These are phyloP conservation scores for Sugiyamaella boreocaroliniensis DNA, from an alignment of 805 yeast genomes.

Conservation along the genomic window DNA sequence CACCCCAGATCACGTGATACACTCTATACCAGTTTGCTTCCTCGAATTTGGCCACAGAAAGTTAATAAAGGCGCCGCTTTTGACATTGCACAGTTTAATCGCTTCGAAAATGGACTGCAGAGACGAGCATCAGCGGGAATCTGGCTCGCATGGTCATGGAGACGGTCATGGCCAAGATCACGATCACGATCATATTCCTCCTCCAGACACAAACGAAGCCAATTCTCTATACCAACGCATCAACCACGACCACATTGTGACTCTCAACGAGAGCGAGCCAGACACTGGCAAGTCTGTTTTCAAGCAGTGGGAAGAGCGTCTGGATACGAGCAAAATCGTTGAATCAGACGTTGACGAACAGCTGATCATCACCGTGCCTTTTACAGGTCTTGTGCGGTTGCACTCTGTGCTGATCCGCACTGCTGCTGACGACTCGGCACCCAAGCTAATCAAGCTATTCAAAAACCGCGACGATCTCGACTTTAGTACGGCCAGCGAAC, in stretches of 20 bases:
- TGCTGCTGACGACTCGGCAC: slow-evolving; percentile 57
- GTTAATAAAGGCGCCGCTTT: too few relatives aligned
- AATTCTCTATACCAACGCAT: slow-evolving; percentile 48
- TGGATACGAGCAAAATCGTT: slow-evolving; percentile 39
- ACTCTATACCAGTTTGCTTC: too few relatives aligned
- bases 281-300: slow-evolving; percentile 48
- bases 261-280: slow-evolving; percentile 54
- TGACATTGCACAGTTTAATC: too few relatives aligned
- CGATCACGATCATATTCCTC: slow-evolving; percentile 25
- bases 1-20: too few relatives aligned
- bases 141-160: slow-evolving; percentile 9
- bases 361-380: slow-evolving; percentile 69
- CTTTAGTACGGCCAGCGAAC: slow-evolving; percentile 52
- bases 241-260: slow-evolving; percentile 52
- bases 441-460: slow-evolving; percentile 60
- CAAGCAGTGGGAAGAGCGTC: slow-evolving; percentile 45
- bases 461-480: slow-evolving; percentile 68
- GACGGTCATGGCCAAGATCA: slow-evolving; percentile 25
- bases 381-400: slow-evolving; percentile 65
- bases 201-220: slow-evolving; percentile 48
- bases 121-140: not conserved
- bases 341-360: slow-evolving; percentile 80
- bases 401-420: slow-evolving; percentile 68
- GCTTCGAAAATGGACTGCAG: slow-evolving; percentile 1
- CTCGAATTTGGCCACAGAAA: too few relatives aligned